Percentiles rank a stretch among this genome's conserved stretches.
phyloP scores from a whole-genome alignment of 139 green algal genomes.

The Monoraphidium neglectum region DNA sequence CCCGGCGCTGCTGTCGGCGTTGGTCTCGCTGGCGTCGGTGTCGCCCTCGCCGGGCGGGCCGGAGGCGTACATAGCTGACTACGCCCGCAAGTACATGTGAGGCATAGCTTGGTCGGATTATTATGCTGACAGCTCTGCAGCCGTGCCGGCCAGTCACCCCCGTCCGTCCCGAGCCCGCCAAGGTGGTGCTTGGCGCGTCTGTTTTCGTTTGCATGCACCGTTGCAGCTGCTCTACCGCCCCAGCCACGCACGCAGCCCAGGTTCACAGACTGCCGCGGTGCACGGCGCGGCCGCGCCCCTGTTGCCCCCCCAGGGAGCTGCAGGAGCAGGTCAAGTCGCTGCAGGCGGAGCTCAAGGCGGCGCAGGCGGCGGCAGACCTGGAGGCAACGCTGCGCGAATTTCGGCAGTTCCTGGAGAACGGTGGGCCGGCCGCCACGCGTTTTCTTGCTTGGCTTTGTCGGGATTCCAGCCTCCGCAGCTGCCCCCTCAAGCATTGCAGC shows the following conservation, averaged over 20 bases:
- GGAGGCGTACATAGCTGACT: conserved; percentile 17
- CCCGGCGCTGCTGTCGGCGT: neutral
- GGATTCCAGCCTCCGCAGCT: too few species aligned
- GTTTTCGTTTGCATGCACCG: too few species aligned
- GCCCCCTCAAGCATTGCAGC: too few species aligned
- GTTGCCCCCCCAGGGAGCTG: conserved; percentile 10
- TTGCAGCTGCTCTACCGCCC: too few species aligned
- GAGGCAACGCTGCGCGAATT: conserved; percentile 32
- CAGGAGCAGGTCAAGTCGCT: conserved; percentile 23
- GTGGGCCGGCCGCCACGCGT: neutral
- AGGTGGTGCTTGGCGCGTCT: too few species aligned
- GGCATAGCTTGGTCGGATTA: neutral
- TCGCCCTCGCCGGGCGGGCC: conserved; percentile 3
- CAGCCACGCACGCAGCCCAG: too few species aligned
- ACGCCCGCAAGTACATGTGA: conserved; percentile 28
- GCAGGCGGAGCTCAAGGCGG: conserved; percentile 27
- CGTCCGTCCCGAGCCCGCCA: too few species aligned
- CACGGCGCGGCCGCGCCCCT: neutral
- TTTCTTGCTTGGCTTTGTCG: too few species aligned
- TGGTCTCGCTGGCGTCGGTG: neutral
- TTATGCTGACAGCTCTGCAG: too few species aligned
- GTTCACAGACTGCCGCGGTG: too few species aligned
- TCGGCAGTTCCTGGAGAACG: conserved; percentile 16
- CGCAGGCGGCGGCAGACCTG: conserved; percentile 30
- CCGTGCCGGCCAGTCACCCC: too few species aligned